Conservation (phyloP, 1,284 basidiomycete genomes). For the Rhodofomes roseus region DNA sequence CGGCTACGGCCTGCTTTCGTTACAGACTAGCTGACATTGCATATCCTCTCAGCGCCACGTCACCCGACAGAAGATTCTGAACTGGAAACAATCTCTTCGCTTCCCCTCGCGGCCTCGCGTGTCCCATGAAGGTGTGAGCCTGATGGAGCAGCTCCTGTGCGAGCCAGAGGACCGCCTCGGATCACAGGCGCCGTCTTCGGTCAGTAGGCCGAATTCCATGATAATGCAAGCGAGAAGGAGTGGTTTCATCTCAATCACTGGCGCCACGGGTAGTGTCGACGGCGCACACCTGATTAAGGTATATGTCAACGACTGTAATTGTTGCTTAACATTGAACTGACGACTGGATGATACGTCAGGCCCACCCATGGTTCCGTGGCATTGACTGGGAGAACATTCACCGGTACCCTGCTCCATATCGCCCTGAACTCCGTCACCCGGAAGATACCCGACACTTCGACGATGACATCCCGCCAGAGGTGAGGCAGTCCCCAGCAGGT, state of each 20-base stretch:
- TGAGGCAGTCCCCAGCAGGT: constrained; percentile 33
- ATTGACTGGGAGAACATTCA: constrained; percentile 86
- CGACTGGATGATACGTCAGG: constrained; percentile 36
- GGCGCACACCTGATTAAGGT: constrained; percentile 89
- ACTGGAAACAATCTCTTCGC: constrained; percentile 85
- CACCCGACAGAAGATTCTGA: constrained; percentile 89
- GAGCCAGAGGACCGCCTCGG: constrained; percentile 94
- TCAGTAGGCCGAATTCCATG: constrained; percentile 73
- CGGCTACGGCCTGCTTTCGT: too few relatives aligned
- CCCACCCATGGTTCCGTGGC: constrained; percentile 83
- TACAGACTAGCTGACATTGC: neutral
- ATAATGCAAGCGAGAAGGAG: constrained; percentile 72
- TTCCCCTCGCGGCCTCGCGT: constrained; percentile 85
- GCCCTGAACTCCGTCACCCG: constrained; percentile 73
- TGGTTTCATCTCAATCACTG: constrained; percentile 56
- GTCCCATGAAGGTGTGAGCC: constrained; percentile 80
- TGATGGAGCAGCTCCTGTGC: constrained; percentile 87
- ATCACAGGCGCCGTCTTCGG: constrained; percentile 62
- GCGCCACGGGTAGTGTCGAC: constrained; percentile 56
- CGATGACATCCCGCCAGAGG: constrained; percentile 89
- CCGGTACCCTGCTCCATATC: constrained; percentile 80
- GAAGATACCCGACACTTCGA: constrained; percentile 92
- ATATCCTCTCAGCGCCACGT: constrained; percentile 63
- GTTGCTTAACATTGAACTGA: neutral
- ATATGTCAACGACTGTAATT: constrained; percentile 17